Evolutionary conservation across 2,329 filamentous ascomycete species (phyloP).

Genomic region (Neonectria hederae): DNA sequence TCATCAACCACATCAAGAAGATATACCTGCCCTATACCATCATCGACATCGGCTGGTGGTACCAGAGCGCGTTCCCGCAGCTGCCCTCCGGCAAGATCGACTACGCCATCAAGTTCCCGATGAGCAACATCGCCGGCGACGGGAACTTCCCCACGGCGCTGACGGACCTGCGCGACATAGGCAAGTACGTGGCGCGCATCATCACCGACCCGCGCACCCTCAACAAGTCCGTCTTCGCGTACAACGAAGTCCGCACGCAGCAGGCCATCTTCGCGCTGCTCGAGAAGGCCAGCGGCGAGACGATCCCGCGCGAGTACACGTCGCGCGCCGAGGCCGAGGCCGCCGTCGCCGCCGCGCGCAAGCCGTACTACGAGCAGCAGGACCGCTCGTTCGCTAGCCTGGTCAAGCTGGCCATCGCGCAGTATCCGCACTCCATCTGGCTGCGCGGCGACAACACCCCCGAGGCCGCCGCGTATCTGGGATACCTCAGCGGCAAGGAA

Average conservation of each 20-base stretch:
- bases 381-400: background rate
- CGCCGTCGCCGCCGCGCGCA: background rate
- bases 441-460: conserved; percentile 61
- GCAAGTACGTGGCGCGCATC: conserved; percentile 59
- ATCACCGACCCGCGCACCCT: conserved; percentile 62
- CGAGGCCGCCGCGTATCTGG: conserved; percentile 62
- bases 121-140: conserved; percentile 53
- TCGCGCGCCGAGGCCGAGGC: background rate
- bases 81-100: conserved; percentile 39
- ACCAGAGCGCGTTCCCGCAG: conserved; percentile 52
- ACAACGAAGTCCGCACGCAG: conserved; percentile 55
- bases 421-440: background rate
- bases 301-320: conserved; percentile 41
- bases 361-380: background rate
- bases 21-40: conserved; percentile 63
- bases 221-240: conserved; percentile 61
- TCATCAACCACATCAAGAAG: conserved; percentile 59
- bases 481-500: conserved; percentile 61
- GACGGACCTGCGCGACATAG: conserved; percentile 62
- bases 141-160: conserved; percentile 55
- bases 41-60: conserved; percentile 69
- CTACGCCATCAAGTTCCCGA: conserved; percentile 42
- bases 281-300: conserved; percentile 60
- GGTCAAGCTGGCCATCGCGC: background rate
- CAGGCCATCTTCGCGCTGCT: conserved; percentile 57